Evolutionary conservation across 2,329 filamentous ascomycete species (phyloP).

Genomic region (Phoma herbarum): DNA sequence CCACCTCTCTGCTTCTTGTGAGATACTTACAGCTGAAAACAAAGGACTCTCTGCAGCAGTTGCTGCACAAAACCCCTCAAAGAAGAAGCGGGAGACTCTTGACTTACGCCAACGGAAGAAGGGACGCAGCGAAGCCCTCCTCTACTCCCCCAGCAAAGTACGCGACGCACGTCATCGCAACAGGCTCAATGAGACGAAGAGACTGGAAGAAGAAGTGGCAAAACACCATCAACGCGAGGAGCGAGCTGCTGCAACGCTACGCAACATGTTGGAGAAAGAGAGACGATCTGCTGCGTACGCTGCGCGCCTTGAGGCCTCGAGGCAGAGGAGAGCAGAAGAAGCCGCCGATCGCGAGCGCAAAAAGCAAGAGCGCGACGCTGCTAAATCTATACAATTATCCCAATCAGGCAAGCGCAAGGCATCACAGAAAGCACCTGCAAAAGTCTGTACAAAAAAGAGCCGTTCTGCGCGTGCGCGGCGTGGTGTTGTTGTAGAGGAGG

Average conservation of each 20-base stretch:
- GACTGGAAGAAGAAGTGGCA: neutral
- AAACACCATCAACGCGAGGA: neutral
- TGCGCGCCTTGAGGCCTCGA: neutral
- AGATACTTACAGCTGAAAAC: conserved; percentile 1
- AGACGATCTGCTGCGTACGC: neutral
- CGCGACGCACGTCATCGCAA: neutral
- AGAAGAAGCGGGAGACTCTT: neutral
- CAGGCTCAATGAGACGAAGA: conserved; percentile 1
- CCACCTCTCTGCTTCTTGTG: neutral
- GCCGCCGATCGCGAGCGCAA: neutral
- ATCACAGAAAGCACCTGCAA: conserved; percentile 1
- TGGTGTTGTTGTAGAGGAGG: conserved; percentile 5
- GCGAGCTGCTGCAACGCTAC: conserved; percentile 1
- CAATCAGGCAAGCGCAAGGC: neutral
- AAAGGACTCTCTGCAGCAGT: neutral
- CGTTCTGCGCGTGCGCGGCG: conserved; percentile 1
- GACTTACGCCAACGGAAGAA: conserved; percentile 1
- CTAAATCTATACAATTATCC: neutral
- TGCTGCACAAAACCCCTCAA: neutral
- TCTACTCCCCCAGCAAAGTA: conserved; percentile 3
- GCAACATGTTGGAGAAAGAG: conserved; percentile 1
- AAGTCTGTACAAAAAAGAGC: neutral
- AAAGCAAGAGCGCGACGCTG: neutral
- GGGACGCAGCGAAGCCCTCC: neutral
- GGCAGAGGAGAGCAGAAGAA: neutral